These are phyloP conservation scores for Endocalyx cinctus DNA, from an alignment of 2,329 filamentous ascomycete species.

Conservation along the genomic window DNA sequence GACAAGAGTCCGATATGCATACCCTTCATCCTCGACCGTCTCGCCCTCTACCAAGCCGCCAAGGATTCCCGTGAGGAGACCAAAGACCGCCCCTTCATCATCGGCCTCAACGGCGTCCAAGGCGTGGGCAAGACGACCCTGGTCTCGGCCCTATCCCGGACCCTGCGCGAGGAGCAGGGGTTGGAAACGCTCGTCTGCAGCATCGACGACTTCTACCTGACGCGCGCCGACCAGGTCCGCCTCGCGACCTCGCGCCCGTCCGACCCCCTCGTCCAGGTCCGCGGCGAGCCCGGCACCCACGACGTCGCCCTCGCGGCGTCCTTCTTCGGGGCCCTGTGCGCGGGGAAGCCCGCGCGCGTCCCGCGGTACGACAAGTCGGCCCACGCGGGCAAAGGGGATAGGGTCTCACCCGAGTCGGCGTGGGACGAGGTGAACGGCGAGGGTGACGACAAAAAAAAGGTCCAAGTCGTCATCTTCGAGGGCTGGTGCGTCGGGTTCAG, in stretches of 20 bases:
- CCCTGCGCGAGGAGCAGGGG: conserved; percentile 52
- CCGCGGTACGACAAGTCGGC: conserved; percentile 83
- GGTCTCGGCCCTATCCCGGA: conserved; percentile 60
- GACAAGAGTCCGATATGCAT: conserved; percentile 16
- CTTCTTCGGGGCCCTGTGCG: conserved; percentile 58
- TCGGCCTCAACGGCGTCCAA: conserved; percentile 88
- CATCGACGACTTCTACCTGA: conserved; percentile 87
- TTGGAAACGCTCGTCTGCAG: conserved; percentile 68
- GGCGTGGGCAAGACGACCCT: conserved; percentile 91
- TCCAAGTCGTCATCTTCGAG: conserved; percentile 72
- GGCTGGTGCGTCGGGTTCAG: conserved; percentile 90
- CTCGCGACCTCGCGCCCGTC: conserved; percentile 61
- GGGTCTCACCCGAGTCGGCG: conserved; percentile 51
- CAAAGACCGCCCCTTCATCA: conserved; percentile 72
- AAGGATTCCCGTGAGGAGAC: no score
- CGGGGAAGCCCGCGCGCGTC: conserved; percentile 49
- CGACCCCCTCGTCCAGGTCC: conserved; percentile 74
- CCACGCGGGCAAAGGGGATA: conserved; percentile 71
- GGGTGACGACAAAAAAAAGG: conserved; percentile 42
- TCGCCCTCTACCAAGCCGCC: conserved; percentile 31
- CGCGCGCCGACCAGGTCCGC: conserved; percentile 60
- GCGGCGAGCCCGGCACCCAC: conserved; percentile 81
- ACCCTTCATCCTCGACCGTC: conserved; percentile 45
- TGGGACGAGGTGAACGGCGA: conserved; percentile 58
- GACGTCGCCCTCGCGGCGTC: conserved; percentile 61